Evolutionary conservation across 495 filamentous ascomycete species (phyloP), one percentile per base, ranked within the genome.

Genomic region (Aspergillus diversus): DNA sequence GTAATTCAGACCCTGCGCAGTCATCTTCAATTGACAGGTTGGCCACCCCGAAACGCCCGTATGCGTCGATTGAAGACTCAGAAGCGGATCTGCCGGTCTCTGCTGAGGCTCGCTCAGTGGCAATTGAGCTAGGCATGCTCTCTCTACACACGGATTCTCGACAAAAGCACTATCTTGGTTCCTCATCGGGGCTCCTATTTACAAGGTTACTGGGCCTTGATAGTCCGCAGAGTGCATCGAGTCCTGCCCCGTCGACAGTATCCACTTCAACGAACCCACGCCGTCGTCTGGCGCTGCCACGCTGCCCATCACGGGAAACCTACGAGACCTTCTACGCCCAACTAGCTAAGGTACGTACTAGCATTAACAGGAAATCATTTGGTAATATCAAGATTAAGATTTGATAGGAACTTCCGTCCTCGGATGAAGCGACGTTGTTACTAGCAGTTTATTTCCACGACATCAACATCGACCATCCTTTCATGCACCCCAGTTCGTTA

Each of bases 101-200:
- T 48, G 64, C 59, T 21, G 66, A 72, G 54, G 69, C 69, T 27
- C 66, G 66, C 15, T 69, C 69, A 16, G 64, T 72, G 21, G 69
- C 69, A 4, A 67, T 69, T 34, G 66, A 69, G 31, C 52, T 72
- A 9, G 66, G 69, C 1, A 72, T 72, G 66, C 64, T 69, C 11
- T 69, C 69, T 13, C 63, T 72, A 11, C 67, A 72, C 27, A 69
- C 66, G 1, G 69, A 72, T 35, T 69, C 66, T 7, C 60, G 69
- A 17, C 69, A 72, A 39, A 61, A 69, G 47, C 63, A 67, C 17
- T 72, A 71, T 35, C 57, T 71, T 12, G 69, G 69, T 11, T 68
- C 69, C 27, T 71, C 69, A 5, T 71, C 69, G 13, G 69, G 69
- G 5, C 43, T 71, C 1, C 57, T 71, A 7, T 71, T 71, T 37